Conservation (phyloP, 257 asterid species). For the Plectranthus barbatus region DNA sequence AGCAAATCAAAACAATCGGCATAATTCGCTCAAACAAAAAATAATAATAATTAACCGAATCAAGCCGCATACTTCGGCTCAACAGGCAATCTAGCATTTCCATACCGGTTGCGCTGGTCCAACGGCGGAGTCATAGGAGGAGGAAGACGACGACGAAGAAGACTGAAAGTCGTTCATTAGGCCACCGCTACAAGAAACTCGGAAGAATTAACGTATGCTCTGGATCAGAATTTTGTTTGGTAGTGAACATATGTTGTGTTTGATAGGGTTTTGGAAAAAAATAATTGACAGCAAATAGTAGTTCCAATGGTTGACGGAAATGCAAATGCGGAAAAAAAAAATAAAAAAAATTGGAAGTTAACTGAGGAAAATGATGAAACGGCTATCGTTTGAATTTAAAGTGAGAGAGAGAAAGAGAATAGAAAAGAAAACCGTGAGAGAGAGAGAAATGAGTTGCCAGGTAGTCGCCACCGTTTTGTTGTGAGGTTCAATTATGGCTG, state of each 20-base stretch:
- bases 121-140: conserved; percentile 55
- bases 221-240: conserved; percentile 24
- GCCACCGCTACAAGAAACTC: conserved; percentile 18
- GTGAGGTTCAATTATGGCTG: conserved; percentile 18
- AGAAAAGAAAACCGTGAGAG: not conserved
- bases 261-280: conserved; percentile 7
- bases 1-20: conserved; percentile 1
- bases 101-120: conserved; percentile 42
- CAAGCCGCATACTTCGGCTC: not conserved
- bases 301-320: not conserved
- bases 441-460: conserved; percentile 8
- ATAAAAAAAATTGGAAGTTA: not conserved
- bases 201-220: not conserved
- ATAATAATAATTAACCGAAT: not conserved
- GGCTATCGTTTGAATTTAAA: conserved; percentile 24
- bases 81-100: not conserved
- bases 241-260: conserved; percentile 14
- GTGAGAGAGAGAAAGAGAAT: not conserved
- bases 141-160: conserved; percentile 33
- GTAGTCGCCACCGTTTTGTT: conserved; percentile 21
- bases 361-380: conserved; percentile 12
- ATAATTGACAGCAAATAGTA: conserved; percentile 12
- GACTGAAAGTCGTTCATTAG: conserved; percentile 40
- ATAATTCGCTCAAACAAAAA: conserved; percentile 2
- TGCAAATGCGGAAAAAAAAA: not conserved